Evolutionary conservation across 495 filamentous ascomycete species (phyloP), one percentile per base, ranked within the genome.

Genomic region (Penicillium canariense): DNA sequence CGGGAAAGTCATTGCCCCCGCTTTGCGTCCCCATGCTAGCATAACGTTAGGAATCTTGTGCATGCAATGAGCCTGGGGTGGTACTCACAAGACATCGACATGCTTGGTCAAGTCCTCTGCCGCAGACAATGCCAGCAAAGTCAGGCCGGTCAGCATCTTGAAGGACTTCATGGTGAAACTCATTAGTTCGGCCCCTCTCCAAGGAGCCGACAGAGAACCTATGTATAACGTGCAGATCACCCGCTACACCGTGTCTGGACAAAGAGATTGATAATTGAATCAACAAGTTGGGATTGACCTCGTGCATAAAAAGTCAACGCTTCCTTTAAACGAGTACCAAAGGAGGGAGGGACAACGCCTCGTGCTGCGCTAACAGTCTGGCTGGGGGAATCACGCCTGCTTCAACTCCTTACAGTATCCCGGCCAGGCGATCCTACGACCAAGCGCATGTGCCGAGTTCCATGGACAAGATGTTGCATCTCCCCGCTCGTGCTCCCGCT

Each of bases 1-100:
- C 87, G 15, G 86, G 84, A 63, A 89, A 88, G 50, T 85, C 82
- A 55, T 90, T 89, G 5, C 87, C 87, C 30, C 83, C 85, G 56
- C 56, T 55, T 48, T 72, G 50, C 3, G 72, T 68, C 25, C 73
- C 75, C 46, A 59, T 45, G 32, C 71, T 74, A 45, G 14, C 12
- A 11, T 4, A 9, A 45, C 50, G 17, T 45, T 5, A 46, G 34
- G 15, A 32, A 22, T 38, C n/a, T 15, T 31, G 3, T 46, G 11
- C 27, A 9, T 15, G 23, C 2, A 12, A 26, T 45, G 42, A 10
- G 25, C 11, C 14, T n/a, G 8, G 14, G 17, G 7, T n/a, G 18
- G 18, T 27, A 66, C 67, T 58, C 48, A 72, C 69, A 70, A 72
- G 23, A 68, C 40, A 61, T 72, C 58, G n/a, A 72, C 69, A 60